Percentiles rank a stretch among this genome's conserved stretches.
These are phyloP conservation scores for Salvia splendens DNA, from an alignment of 257 asterid genomes.

Conservation along the genomic window DNA sequence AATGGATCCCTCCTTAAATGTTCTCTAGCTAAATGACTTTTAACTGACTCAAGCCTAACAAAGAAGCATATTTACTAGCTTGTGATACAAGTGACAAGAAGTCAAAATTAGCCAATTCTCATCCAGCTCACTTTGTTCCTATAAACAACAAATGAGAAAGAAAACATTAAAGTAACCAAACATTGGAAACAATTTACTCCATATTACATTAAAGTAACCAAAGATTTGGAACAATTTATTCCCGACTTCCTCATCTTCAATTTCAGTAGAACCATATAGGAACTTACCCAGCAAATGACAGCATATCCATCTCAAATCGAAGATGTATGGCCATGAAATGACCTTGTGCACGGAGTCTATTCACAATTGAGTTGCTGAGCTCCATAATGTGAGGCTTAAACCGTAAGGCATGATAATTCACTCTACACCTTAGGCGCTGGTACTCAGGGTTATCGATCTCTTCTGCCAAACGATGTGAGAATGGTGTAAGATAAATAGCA, in stretches of 20 bases:
- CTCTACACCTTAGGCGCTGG: conserved; percentile 95
- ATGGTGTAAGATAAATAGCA: conserved; percentile 94
- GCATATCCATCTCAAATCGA: conserved; percentile 99
- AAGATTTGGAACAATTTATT: conserved; percentile 7
- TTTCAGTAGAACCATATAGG: conserved; percentile 20
- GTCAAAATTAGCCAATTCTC: conserved; percentile 13
- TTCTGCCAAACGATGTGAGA: conserved; percentile 97
- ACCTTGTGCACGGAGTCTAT: conserved; percentile 85
- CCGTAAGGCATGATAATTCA: conserved; percentile 89
- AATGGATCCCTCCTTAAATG: neutral
- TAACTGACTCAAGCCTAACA: neutral
- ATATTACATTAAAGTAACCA: neutral
- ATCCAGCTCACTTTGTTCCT: conserved; percentile 18
- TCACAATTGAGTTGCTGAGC: conserved; percentile 77
- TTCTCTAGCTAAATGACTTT: conserved; percentile 6
- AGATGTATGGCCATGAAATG: conserved; percentile 98
- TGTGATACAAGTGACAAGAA: conserved; percentile 22
- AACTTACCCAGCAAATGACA: conserved; percentile 95
- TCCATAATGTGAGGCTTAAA: conserved; percentile 95
- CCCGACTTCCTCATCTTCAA: neutral
- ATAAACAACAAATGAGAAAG: conserved; percentile 18
- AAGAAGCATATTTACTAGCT: conserved; percentile 3
- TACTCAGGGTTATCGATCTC: conserved; percentile 86
- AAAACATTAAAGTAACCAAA: neutral
- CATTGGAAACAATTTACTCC: conserved; percentile 1